These are phyloP conservation scores for Theileria annulata DNA, from an alignment of 169 alveolate genomes.

Conservation along the genomic window DNA sequence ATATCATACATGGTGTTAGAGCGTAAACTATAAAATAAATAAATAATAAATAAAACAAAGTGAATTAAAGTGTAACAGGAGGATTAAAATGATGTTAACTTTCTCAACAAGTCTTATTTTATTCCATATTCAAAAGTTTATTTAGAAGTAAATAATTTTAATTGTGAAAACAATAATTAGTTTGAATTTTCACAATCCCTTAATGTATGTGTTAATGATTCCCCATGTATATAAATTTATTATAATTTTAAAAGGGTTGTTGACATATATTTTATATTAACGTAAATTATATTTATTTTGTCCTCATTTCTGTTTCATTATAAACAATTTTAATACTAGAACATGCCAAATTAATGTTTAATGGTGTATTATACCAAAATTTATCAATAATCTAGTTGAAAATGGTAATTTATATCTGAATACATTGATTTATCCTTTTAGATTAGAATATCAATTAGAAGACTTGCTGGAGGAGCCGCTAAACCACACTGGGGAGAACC, in stretches of 20 bases:
- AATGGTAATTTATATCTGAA: constrained; percentile 14
- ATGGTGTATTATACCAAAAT: constrained; percentile 4
- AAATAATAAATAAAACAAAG: not conserved
- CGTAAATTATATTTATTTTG: not conserved
- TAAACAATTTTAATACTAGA: not conserved
- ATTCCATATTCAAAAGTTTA: not conserved
- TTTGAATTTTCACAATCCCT: not conserved
- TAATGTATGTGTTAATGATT: constrained; percentile 1
- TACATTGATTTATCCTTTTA: not conserved
- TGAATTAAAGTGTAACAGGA: not conserved
- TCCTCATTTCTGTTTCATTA: not conserved
- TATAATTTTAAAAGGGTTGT: not conserved
- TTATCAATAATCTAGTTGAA: not conserved
- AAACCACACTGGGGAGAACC: constrained; percentile 76
- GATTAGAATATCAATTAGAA: constrained; percentile 52
- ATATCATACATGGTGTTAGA: not conserved
- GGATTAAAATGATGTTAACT: not conserved
- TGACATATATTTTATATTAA: not conserved
- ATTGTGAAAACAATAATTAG: no score
- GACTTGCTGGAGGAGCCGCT: constrained; percentile 75
- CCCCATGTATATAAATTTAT: not conserved
- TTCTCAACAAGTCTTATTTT: not conserved
- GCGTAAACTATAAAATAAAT: not conserved
- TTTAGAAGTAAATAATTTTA: not conserved
- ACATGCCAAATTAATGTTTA: not conserved